Percentiles rank a stretch among this genome's conserved stretches.
These are phyloP conservation scores for Globisporangium nagaii DNA, from an alignment of 352 stramenopile genomes.

Conservation along the genomic window DNA sequence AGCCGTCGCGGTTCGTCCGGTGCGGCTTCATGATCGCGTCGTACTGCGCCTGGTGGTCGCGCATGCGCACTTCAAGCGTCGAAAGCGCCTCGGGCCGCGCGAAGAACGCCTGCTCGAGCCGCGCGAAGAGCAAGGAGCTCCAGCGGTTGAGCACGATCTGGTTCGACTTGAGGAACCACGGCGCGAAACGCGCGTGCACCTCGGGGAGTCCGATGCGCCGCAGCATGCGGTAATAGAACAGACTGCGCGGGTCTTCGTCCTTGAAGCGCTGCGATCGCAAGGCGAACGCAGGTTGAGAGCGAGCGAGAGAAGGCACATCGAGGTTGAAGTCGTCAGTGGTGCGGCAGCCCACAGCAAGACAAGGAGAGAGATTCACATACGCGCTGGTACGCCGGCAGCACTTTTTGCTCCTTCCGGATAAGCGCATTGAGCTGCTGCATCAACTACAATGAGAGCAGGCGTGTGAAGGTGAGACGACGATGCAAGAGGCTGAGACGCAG, in stretches of 20 bases:
- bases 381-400: constrained; percentile 37
- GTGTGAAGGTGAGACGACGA: background rate
- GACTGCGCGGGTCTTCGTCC: constrained; percentile 58
- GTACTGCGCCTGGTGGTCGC: constrained; percentile 40
- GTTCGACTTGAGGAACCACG: constrained; percentile 77
- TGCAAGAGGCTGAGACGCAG: too few species aligned
- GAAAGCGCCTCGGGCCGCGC: constrained; percentile 41
- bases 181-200: constrained; percentile 65
- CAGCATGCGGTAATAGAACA: constrained; percentile 79
- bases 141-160: constrained; percentile 64
- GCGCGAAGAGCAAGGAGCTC: constrained; percentile 59
- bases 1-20: background rate
- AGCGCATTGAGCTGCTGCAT: constrained; percentile 67
- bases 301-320: too few species aligned
- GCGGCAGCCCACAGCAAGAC: background rate
- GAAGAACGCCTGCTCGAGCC: constrained; percentile 62
- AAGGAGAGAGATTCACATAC: constrained; percentile 17
- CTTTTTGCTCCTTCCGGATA: constrained; percentile 55
- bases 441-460: constrained; percentile 24
- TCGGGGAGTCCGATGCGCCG: constrained; percentile 60
- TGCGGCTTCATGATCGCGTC: constrained; percentile 31
- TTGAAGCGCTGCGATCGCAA: constrained; percentile 36
- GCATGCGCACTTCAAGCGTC: constrained; percentile 62
- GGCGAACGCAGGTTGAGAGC: too few species aligned
- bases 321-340: background rate